phyloP scores from a whole-genome alignment of 1,284 basidiomycete genomes.

The Athelia psychrophila region DNA sequence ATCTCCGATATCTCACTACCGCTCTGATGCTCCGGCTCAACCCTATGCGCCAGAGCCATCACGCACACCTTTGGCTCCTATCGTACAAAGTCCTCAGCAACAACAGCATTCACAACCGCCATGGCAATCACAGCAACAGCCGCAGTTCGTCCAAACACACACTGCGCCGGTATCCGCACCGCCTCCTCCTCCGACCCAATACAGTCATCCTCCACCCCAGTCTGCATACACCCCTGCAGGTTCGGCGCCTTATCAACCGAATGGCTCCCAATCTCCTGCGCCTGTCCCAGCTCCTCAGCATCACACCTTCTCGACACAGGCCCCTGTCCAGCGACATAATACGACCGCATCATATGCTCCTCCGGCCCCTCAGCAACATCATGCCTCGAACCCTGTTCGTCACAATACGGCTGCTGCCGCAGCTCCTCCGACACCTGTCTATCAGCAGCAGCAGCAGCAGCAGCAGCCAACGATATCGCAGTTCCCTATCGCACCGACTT shows the following conservation, averaged over 20 bases:
- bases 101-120: constrained; percentile 18
- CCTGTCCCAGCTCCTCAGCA: constrained; percentile 11
- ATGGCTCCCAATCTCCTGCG: constrained; percentile 4
- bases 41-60: constrained; percentile 6
- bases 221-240: not conserved
- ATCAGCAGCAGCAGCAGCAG: constrained; percentile 9
- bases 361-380: constrained; percentile 29
- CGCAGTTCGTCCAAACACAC: constrained; percentile 11
- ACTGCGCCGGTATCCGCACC: constrained; percentile 23
- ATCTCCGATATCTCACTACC: not conserved
- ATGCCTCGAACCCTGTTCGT: constrained; percentile 33
- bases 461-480: constrained; percentile 39
- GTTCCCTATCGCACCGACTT: constrained; percentile 72
- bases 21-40: not conserved
- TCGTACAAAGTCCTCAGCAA: constrained; percentile 19
- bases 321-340: constrained; percentile 14
- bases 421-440: constrained; percentile 18
- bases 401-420: constrained; percentile 40
- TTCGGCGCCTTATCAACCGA: not conserved
- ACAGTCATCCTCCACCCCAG: constrained; percentile 5
- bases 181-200: constrained; percentile 10
- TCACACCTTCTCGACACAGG: constrained; percentile 11
- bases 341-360: constrained; percentile 11
- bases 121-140: constrained; percentile 11
- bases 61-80: not conserved